Evolutionary conservation across 2,329 filamentous ascomycete species (phyloP).

Genomic region (Pseudogymnoascus sp.): DNA sequence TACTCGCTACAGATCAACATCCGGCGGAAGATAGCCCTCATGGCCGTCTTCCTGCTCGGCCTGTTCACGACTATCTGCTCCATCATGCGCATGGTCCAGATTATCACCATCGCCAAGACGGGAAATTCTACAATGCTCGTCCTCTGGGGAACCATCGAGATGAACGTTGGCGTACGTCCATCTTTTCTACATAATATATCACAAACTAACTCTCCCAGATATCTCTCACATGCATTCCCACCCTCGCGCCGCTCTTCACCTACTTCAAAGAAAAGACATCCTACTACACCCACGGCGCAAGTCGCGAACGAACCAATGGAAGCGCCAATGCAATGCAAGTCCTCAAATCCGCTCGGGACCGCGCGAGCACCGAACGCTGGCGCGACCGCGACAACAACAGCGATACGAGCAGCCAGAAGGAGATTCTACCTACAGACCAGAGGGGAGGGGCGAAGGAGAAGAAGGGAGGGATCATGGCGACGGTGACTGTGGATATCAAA

Average conservation of each 20-base stretch:
- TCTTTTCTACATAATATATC: not conserved
- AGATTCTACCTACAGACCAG: not conserved
- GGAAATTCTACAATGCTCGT: conserved; percentile 49
- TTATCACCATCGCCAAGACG: conserved; percentile 42
- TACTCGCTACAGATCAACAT: conserved; percentile 28
- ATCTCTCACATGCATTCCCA: conserved; percentile 14
- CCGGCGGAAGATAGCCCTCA: conserved; percentile 28
- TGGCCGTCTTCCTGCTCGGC: conserved; percentile 40
- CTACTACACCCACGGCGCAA: conserved; percentile 4
- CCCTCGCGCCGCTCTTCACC: conserved; percentile 13
- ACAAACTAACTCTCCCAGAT: conserved; percentile 10
- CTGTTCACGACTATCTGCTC: conserved; percentile 48
- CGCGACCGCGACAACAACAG: conserved; percentile 8
- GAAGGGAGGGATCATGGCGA: not conserved
- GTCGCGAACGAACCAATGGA: not conserved
- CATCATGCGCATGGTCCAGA: conserved; percentile 43
- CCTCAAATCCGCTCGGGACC: not conserved
- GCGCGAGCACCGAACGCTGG: not conserved
- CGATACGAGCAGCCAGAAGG: conserved; percentile 9
- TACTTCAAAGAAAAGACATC: conserved; percentile 11
- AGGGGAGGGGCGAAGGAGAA: not conserved
- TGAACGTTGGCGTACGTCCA: conserved; percentile 44
- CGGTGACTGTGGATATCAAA: conserved; percentile 1
- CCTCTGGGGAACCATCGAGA: conserved; percentile 48
- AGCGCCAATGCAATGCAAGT: not conserved